Percentiles rank a stretch among this genome's conserved stretches.
Conservation (phyloP, 371 early-diverging fungal species). For the Mucor mucedo region DNA sequence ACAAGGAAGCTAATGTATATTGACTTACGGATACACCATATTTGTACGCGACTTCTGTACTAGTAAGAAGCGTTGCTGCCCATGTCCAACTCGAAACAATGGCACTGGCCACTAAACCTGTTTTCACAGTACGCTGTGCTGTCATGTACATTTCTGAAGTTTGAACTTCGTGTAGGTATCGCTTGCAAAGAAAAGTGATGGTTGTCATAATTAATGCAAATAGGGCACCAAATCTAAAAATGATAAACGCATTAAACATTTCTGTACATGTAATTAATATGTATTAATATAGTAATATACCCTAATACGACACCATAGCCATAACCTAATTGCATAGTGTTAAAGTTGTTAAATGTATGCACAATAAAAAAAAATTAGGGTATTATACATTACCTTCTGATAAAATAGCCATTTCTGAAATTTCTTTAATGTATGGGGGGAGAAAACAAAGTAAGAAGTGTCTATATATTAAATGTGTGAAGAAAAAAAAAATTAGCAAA, state of each 20-base stretch:
- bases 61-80: conserved; percentile 62
- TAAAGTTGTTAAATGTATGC: background rate
- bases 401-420: conserved; percentile 36
- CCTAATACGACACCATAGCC: conserved; percentile 49
- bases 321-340: conserved; percentile 21
- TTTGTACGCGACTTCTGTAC: conserved; percentile 70
- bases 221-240: conserved; percentile 54
- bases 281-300: conserved; percentile 9
- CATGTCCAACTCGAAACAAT: conserved; percentile 52
- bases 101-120: conserved; percentile 73
- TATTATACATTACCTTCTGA: conserved; percentile 26
- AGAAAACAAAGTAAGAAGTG: background rate
- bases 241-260: background rate
- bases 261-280: background rate
- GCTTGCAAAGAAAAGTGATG: conserved; percentile 61
- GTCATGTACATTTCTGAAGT: conserved; percentile 75
- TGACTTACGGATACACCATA: conserved; percentile 65
- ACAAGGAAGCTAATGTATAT: background rate
- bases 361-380: background rate
- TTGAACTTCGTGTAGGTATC: conserved; percentile 65
- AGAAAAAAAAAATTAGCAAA: background rate
- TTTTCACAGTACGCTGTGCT: conserved; percentile 66
- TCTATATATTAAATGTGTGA: background rate
- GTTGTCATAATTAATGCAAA: conserved; percentile 67
- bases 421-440: background rate